Percentiles rank a stretch among this genome's conserved stretches.
phyloP scores from a whole-genome alignment of 202 grass and related monocot species.

The Carex arenaria region DNA sequence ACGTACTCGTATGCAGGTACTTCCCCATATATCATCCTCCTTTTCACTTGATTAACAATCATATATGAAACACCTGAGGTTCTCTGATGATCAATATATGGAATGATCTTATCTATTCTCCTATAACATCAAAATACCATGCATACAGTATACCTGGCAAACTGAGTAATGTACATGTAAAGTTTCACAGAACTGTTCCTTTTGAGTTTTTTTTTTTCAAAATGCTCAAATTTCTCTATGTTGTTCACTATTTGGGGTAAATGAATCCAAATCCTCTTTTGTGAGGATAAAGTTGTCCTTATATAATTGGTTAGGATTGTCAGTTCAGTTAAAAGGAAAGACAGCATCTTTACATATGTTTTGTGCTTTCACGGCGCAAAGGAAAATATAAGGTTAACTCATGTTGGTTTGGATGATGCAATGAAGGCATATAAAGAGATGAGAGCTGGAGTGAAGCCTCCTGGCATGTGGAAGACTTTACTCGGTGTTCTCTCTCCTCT shows the following conservation, averaged over 20 bases:
- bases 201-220: background rate
- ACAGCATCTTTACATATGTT: background rate
- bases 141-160: background rate
- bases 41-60: background rate
- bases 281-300: background rate
- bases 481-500: conserved; percentile 70
- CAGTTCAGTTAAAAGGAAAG: background rate
- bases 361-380: background rate
- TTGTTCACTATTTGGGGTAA: background rate
- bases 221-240: background rate
- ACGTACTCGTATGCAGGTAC: conserved; percentile 94
- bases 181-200: background rate
- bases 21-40: background rate
- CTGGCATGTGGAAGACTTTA: conserved; percentile 92
- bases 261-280: background rate
- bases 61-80: background rate
- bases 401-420: background rate
- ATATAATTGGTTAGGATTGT: background rate
- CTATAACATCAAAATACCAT: background rate
- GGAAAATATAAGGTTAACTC: conserved; percentile 1
- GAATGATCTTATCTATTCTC: background rate
- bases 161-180: background rate
- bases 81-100: background rate
- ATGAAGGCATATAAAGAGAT: conserved; percentile 88
- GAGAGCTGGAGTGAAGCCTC: conserved; percentile 76